Evolutionary conservation across 441 rosid genomes (phyloP).

Genomic region (Bocquillonia castaneifolia): DNA sequence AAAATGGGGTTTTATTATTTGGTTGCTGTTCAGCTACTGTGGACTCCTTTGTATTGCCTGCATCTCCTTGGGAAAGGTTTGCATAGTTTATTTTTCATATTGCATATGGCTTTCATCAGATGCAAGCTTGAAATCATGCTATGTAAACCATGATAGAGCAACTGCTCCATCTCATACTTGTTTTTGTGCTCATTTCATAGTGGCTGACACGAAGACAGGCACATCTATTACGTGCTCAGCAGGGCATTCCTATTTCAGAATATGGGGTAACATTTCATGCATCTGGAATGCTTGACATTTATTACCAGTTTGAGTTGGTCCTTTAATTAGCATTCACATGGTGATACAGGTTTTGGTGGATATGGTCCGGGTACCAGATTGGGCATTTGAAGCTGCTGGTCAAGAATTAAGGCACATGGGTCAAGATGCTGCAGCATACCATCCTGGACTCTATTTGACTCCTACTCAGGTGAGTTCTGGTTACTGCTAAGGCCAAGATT

Average conservation of each 20-base stretch:
- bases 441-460: conserved; percentile 91
- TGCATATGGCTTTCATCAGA: not conserved
- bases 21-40: conserved; percentile 95
- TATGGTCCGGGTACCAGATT: conserved; percentile 91
- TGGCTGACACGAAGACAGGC: conserved; percentile 89
- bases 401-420: conserved; percentile 96
- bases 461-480: conserved; percentile 66
- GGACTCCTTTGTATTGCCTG: conserved; percentile 81
- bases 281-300: conserved; percentile 9
- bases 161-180: conserved; percentile 5
- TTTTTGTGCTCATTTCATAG: conserved; percentile 35
- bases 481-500: conserved; percentile 7
- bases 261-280: conserved; percentile 57
- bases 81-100: conserved; percentile 7
- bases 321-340: conserved; percentile 1
- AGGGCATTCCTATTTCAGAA: conserved; percentile 95
- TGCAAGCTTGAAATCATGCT: not conserved
- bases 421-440: conserved; percentile 85
- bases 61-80: conserved; percentile 78
- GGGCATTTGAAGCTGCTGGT: conserved; percentile 99
- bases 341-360: conserved; percentile 72
- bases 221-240: conserved; percentile 79
- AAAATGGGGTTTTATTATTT: conserved; percentile 95
- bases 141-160: not conserved
- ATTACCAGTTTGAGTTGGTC: not conserved